Evolutionary conservation across 208 protist genomes (phyloP), one percentile per base, ranked within the genome.

Genomic region (Acanthamoeba culbertsoni): DNA sequence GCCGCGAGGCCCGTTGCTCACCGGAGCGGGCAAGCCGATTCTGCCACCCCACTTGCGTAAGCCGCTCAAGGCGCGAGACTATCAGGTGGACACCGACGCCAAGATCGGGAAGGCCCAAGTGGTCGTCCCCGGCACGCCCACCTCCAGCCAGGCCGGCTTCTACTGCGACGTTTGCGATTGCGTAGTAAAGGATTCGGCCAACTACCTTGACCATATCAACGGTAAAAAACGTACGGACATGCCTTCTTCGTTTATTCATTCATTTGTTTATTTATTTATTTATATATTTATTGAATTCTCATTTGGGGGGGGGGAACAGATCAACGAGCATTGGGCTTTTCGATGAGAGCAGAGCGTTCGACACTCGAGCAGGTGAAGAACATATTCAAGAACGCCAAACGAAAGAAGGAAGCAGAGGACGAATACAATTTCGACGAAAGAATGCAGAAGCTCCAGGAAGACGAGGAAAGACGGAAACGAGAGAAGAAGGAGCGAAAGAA

Each of bases 181-280:
- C 77, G 40, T 93, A 14, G 92, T 94, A 6, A 93, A 93, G 35
- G 90, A 94, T 35, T 94, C 57, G 6, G 73, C 57, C 53, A 94
- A 94, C 43, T 95, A 57, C 37, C 79, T 95, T 6, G 95, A 96
- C 77, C 95, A 96, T 86, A 90, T 95, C 71, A 96, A 96, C 91
- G 95, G 94, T 45, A 96, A 96, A 46, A 96, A 96, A 40, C 95
- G 89, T 94, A 91, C 59, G 33, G 12, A 55, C 46, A 57, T 8
- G 28, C 31, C 16, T 86, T 12, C 18, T n/a, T 55, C 12, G 28
- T 31, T 57, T 43, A 37, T 23, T 86, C 3, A 20, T 63, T 33
- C 14, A 35, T 28, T 18, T 48, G 42, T 14, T 10, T 65, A 0
- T 65, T 59, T 88, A 10, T 48, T 7, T 48, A n/a, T 33, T 8